Conservation (phyloP, 1,139 yeast species). For the Lodderomyces margitis region DNA sequence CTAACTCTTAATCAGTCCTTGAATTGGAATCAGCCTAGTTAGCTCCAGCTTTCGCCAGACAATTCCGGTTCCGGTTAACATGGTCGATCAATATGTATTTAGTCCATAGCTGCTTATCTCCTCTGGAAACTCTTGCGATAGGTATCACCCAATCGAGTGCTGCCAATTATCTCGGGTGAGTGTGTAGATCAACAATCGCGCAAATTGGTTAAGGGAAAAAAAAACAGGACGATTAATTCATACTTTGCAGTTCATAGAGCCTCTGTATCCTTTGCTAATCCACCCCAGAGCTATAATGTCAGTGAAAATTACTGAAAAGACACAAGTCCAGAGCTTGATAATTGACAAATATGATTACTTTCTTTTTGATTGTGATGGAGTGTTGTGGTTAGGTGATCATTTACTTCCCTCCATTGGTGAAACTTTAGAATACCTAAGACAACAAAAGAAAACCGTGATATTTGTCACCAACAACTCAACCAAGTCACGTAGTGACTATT, state of each 20-base stretch:
- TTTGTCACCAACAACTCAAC: conserved; percentile 97
- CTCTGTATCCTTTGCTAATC: too few relatives aligned
- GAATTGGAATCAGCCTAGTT: neutral
- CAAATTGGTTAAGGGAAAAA: neutral
- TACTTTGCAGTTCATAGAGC: too few relatives aligned
- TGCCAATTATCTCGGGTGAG: neutral
- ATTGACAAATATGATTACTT: conserved; percentile 40
- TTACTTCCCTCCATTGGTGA: conserved; percentile 41
- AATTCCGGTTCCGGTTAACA: too few relatives aligned
- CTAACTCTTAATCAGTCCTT: too few relatives aligned
- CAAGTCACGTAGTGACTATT: conserved; percentile 76
- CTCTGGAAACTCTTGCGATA: too few relatives aligned
- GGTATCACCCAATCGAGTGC: too few relatives aligned
- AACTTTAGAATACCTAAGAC: conserved; percentile 35
- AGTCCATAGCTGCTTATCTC: too few relatives aligned
- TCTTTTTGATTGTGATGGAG: conserved; percentile 50
- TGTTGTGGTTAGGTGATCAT: conserved; percentile 49
- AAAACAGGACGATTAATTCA: neutral
- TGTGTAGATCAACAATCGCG: too few relatives aligned
- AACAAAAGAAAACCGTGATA: conserved; percentile 56
- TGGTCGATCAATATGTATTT: too few relatives aligned
- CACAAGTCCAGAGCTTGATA: conserved; percentile 18
- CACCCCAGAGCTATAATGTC: conserved; percentile 15
- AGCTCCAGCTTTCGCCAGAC: neutral
- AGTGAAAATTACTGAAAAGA: conserved; percentile 17